Evolutionary conservation across 1,284 basidiomycete species (phyloP).

Genomic region (Ceratobasidium sp.): DNA sequence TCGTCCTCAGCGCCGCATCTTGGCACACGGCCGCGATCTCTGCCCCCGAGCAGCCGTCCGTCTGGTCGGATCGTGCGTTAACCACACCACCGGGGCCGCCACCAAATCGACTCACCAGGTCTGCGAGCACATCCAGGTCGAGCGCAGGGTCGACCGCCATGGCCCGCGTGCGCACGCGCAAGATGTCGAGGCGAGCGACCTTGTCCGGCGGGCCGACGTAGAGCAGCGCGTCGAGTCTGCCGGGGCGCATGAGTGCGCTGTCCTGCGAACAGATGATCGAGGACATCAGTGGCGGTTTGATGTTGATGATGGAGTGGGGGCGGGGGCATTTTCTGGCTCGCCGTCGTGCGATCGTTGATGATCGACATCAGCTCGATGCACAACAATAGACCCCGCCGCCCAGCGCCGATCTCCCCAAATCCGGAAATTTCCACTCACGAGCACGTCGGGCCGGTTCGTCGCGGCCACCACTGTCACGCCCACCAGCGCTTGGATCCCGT

Average conservation of each 20-base stretch:
- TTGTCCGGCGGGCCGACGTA: constrained; percentile 94
- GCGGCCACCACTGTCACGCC: constrained; percentile 96
- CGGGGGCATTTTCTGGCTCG: constrained; percentile 34
- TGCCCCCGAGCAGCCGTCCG: constrained; percentile 95
- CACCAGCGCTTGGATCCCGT: constrained; percentile 93
- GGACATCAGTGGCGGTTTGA: constrained; percentile 35
- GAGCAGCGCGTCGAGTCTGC: constrained; percentile 93
- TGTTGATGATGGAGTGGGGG: constrained; percentile 27
- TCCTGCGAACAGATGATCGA: constrained; percentile 68
- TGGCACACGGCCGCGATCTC: constrained; percentile 95
- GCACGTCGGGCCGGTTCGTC: constrained; percentile 93
- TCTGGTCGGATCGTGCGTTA: constrained; percentile 63
- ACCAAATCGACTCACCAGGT: constrained; percentile 67
- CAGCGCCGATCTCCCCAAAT: neutral
- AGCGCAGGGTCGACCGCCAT: constrained; percentile 86
- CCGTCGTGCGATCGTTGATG: constrained; percentile 31
- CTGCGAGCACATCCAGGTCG: constrained; percentile 78
- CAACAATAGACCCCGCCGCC: constrained; percentile 37
- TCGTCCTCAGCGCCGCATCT: constrained; percentile 93
- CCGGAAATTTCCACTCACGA: constrained; percentile 67
- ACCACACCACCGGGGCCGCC: neutral
- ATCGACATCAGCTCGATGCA: constrained; percentile 41
- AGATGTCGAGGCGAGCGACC: constrained; percentile 84
- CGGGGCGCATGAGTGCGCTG: constrained; percentile 93
- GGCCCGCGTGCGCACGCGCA: constrained; percentile 78